Conservation (phyloP, 2,329 filamentous ascomycete genomes). For the Penicillium palitans region DNA sequence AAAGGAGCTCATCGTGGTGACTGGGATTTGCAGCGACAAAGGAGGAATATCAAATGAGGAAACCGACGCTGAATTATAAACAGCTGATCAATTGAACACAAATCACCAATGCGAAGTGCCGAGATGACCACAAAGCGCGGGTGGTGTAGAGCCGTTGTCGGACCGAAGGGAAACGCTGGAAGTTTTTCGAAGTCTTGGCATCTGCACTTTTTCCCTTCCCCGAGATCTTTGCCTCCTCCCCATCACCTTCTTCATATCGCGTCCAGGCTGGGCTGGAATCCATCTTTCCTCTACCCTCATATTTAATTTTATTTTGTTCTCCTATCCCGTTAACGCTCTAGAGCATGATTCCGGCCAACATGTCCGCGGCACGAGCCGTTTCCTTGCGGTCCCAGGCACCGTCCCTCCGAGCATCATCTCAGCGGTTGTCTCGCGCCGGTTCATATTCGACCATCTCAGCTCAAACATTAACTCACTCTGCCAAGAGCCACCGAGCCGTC, state of each 20-base stretch:
- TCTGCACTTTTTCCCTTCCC: conserved; percentile 38
- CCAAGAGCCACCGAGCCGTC: conserved; percentile 31
- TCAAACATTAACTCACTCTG: conserved; percentile 31
- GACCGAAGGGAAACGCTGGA: conserved; percentile 35
- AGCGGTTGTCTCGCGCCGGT: conserved; percentile 37
- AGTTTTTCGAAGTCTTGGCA: conserved; percentile 43
- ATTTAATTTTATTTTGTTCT: conserved; percentile 6
- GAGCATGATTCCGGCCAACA: conserved; percentile 43
- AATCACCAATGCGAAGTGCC: not conserved
- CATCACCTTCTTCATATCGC: conserved; percentile 24
- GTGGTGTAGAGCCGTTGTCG: conserved; percentile 22
- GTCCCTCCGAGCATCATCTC: conserved; percentile 35
- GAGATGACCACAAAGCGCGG: conserved; percentile 5
- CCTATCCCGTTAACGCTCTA: conserved; percentile 20
- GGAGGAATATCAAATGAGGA: not conserved
- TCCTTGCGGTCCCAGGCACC: conserved; percentile 38
- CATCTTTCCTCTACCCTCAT: conserved; percentile 3
- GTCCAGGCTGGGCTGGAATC: conserved; percentile 26
- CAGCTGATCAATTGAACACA: conserved; percentile 6
- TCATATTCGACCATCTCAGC: conserved; percentile 39
- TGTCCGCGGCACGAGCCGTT: conserved; percentile 41
- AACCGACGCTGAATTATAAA: not conserved
- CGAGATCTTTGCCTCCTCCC: conserved; percentile 28
- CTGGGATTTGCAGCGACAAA: not conserved
- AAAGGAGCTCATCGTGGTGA: conserved; percentile 34